Percentiles rank a stretch among this genome's conserved stretches.
These are phyloP conservation scores for Prunus kanzakura DNA, from an alignment of 306 rosid genomes.

Conservation along the genomic window DNA sequence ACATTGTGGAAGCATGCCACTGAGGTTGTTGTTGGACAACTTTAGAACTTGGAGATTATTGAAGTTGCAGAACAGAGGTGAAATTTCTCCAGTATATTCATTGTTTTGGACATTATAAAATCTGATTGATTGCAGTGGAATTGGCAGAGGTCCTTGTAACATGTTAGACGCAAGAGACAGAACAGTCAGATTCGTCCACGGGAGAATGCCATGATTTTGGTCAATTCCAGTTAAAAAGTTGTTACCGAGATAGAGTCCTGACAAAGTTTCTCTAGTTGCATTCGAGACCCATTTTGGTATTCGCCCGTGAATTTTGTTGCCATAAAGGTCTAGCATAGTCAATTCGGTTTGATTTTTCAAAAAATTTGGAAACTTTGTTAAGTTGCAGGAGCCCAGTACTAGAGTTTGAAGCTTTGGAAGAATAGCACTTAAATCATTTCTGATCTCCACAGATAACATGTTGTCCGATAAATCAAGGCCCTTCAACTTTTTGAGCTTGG, in stretches of 20 bases:
- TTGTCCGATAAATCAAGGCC: neutral
- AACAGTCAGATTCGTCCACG: too few species aligned
- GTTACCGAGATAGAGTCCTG: rapidly evolving
- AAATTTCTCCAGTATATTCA: neutral
- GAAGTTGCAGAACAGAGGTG: neutral
- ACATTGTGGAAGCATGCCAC: too few species aligned
- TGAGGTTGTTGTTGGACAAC: too few species aligned
- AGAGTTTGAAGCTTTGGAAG: too few species aligned
- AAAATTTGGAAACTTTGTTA: conserved; percentile 18
- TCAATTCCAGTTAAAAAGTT: too few species aligned
- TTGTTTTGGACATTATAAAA: neutral
- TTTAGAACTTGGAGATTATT: neutral
- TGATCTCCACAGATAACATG: conserved; percentile 6
- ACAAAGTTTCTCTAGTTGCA: too few species aligned
- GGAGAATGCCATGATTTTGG: too few species aligned
- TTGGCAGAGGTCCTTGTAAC: conserved; percentile 20
- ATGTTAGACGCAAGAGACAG: too few species aligned
- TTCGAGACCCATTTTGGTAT: neutral
- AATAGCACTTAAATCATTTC: too few species aligned
- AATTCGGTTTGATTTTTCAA: conserved; percentile 1
- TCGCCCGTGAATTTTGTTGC: conserved; percentile 25
- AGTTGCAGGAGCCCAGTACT: neutral
- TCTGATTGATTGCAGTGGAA: neutral
- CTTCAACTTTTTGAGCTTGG: neutral
- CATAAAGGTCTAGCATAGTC: neutral